Conservation (phyloP, 352 stramenopile species). For the Phytopythium litorale region DNA sequence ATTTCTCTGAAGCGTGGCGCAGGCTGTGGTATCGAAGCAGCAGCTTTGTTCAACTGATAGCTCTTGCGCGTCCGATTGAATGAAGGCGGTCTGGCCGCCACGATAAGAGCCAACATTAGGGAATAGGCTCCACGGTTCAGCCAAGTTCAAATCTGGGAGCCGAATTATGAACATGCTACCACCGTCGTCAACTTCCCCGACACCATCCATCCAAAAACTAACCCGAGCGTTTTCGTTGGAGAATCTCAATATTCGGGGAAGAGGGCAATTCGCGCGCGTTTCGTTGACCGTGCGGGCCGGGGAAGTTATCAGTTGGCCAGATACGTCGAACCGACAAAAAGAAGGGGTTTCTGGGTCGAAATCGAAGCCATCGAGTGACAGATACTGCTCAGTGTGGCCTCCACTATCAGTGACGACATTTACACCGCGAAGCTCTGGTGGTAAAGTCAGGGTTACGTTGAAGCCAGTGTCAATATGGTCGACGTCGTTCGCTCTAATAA, state of each 20-base stretch:
- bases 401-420: neutral
- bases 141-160: neutral
- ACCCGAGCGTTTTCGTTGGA: neutral
- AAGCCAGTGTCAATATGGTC: conserved; percentile 24
- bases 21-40: conserved; percentile 29
- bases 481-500: conserved; percentile 15
- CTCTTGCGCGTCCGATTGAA: neutral
- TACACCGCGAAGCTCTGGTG: conserved; percentile 22
- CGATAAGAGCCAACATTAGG: conserved; percentile 15
- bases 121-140: conserved; percentile 16
- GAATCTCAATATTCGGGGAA: neutral
- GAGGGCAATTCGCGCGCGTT: conserved; percentile 25
- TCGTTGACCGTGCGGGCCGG: conserved; percentile 30
- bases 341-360: conserved; percentile 31
- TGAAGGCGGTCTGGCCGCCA: conserved; percentile 9
- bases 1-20: conserved; percentile 12
- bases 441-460: conserved; percentile 30
- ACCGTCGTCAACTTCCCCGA: neutral
- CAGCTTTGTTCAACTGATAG: conserved; percentile 19
- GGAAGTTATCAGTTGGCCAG: conserved; percentile 5
- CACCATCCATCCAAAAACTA: neutral
- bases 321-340: conserved; percentile 30
- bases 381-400: neutral
- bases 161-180: neutral
- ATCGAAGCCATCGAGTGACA: conserved; percentile 31